phyloP scores from a whole-genome alignment of 768 basidiomycete genomes.

The Hericium rajendrae region DNA sequence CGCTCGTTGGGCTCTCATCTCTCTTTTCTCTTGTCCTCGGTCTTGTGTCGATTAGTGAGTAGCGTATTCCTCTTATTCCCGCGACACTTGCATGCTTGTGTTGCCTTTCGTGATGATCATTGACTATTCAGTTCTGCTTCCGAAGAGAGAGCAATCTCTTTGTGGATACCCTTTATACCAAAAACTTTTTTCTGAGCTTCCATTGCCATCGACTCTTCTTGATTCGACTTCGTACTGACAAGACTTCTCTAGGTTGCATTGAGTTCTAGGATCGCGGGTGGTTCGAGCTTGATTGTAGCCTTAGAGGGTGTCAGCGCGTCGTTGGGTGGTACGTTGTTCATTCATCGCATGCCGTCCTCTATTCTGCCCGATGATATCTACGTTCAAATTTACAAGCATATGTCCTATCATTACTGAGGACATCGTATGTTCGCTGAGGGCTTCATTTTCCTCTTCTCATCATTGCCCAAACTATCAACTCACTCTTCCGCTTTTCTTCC shows the following conservation, averaged over 20 bases:
- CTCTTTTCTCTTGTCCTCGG: not conserved
- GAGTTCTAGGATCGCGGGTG: not conserved
- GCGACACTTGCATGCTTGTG: not conserved
- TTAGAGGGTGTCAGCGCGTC: not conserved
- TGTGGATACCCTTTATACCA: constrained; percentile 13
- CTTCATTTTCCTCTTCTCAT: not conserved
- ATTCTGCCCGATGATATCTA: constrained; percentile 11
- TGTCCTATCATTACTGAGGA: constrained; percentile 15
- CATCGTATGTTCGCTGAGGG: constrained; percentile 18
- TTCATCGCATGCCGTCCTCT: not conserved
- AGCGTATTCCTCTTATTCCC: not conserved
- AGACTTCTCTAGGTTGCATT: too few relatives aligned
- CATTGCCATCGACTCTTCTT: not conserved
- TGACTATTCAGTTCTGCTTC: constrained; percentile 16
- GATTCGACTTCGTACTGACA: not conserved
- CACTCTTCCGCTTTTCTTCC: too few relatives aligned
- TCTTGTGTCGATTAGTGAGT: not conserved
- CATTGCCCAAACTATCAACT: too few relatives aligned
- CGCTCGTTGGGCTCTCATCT: not conserved
- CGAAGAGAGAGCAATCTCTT: constrained; percentile 16
- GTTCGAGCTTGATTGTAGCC: too few relatives aligned
- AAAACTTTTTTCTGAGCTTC: constrained; percentile 6
- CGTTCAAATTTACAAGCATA: constrained; percentile 14
- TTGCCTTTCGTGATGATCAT: constrained; percentile 6
- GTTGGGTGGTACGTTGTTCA: not conserved